Conservation (phyloP, 129 eudicot genomes). For the Flaveria linearis region DNA sequence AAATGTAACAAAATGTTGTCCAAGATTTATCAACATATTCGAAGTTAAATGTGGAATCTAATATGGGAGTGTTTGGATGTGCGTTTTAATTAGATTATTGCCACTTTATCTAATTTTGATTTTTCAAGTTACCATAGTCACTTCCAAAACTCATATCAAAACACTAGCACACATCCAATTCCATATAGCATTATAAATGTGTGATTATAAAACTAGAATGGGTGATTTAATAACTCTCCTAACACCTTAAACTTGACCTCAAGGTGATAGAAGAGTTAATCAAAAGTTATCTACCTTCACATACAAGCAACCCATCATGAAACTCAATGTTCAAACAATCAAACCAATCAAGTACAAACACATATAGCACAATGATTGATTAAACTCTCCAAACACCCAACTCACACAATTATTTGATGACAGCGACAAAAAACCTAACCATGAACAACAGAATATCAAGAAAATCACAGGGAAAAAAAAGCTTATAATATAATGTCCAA, state of each 20-base stretch:
- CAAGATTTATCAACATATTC: neutral
- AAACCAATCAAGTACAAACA: constrained; percentile 1
- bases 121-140: neutral
- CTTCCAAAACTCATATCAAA: neutral
- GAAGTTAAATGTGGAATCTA: constrained; percentile 6
- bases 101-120: neutral
- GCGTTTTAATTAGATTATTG: neutral
- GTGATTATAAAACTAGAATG: constrained; percentile 1
- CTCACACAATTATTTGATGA: neutral
- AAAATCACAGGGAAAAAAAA: neutral
- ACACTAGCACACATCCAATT: neutral
- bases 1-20: neutral
- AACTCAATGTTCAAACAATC: neutral
- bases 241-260: neutral
- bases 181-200: neutral
- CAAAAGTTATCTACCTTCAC: constrained; percentile 16
- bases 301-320: constrained; percentile 18
- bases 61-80: constrained; percentile 12
- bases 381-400: neutral
- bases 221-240: constrained; percentile 8
- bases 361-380: constrained; percentile 17
- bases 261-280: constrained; percentile 3
- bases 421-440: neutral
- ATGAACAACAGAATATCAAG: constrained; percentile 10
- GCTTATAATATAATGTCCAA: neutral